Conservation (phyloP, 2,329 filamentous ascomycete species). For the Pseudopyricularia javanii region DNA sequence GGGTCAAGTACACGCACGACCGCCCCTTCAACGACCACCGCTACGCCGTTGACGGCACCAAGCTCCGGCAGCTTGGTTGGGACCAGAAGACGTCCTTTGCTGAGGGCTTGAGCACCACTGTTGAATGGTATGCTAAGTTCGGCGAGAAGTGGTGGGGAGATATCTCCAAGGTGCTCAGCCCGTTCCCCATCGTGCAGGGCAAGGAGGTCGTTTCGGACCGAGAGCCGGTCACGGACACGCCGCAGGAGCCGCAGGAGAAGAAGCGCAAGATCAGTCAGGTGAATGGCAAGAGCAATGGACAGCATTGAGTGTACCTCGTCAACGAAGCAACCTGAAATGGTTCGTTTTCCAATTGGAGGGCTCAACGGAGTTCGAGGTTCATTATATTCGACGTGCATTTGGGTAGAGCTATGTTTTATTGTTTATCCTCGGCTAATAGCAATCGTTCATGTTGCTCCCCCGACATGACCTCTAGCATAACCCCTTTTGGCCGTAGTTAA, state of each 20-base stretch:
- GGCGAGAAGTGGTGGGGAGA: slow-evolving; percentile 63
- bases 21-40: slow-evolving; percentile 67
- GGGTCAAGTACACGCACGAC: slow-evolving; percentile 66
- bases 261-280: slow-evolving; percentile 2
- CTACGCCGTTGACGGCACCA: slow-evolving; percentile 60
- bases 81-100: slow-evolving; percentile 52
- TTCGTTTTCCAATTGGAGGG: background rate
- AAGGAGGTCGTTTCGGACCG: slow-evolving; percentile 41
- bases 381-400: no score
- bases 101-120: slow-evolving; percentile 50
- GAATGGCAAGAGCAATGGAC: background rate
- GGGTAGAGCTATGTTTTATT: no score
- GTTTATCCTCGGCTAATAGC: no score
- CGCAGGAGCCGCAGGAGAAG: slow-evolving; percentile 10
- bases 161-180: slow-evolving; percentile 55
- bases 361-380: background rate
- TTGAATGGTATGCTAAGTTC: slow-evolving; percentile 57
- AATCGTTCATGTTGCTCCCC: no score
- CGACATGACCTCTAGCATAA: no score
- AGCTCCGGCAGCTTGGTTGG: slow-evolving; percentile 57
- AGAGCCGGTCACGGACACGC: slow-evolving; percentile 21
- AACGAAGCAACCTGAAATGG: background rate
- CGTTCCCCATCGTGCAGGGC: slow-evolving; percentile 50
- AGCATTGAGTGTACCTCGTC: background rate
- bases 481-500: no score